Conservation (phyloP, 148 eudicot genomes). For the Diospyros kaki region DNA sequence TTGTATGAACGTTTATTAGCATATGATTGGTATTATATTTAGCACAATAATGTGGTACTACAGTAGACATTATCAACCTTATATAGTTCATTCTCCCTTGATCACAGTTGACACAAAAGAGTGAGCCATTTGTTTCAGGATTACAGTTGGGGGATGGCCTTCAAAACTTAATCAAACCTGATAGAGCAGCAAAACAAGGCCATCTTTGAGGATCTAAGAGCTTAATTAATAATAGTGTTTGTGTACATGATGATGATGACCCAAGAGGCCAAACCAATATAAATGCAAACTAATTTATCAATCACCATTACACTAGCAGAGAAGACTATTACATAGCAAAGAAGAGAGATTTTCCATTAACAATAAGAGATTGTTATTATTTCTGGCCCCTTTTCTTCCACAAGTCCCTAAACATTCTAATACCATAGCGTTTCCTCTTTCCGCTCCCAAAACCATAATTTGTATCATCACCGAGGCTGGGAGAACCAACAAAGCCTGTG, state of each 20-base stretch:
- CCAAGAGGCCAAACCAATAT: background rate
- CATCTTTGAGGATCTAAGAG: background rate
- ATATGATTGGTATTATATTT: no score
- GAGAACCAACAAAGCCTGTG: constrained; percentile 31
- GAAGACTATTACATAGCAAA: background rate
- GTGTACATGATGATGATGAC: background rate
- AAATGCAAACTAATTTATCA: constrained; percentile 1
- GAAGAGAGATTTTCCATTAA: background rate
- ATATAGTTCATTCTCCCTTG: no score
- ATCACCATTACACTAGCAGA: background rate
- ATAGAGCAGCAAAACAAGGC: background rate
- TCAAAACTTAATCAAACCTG: no score
- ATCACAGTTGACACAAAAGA: no score
- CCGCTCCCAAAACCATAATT: constrained; percentile 22
- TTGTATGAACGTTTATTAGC: no score
- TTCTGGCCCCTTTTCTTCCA: constrained; percentile 67
- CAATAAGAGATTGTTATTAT: constrained; percentile 14
- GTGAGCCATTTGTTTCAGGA: no score
- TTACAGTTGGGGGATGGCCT: no score
- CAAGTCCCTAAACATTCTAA: constrained; percentile 60
- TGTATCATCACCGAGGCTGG: no score
- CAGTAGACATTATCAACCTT: no score
- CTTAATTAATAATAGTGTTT: background rate
- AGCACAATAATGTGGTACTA: no score
- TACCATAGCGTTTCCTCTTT: constrained; percentile 54